A percentile compares a stretch with the other conserved stretches of the same genome.
Evolutionary conservation across 2,329 filamentous ascomycete genomes (phyloP).

Genomic region (Stachybotrys elegans): DNA sequence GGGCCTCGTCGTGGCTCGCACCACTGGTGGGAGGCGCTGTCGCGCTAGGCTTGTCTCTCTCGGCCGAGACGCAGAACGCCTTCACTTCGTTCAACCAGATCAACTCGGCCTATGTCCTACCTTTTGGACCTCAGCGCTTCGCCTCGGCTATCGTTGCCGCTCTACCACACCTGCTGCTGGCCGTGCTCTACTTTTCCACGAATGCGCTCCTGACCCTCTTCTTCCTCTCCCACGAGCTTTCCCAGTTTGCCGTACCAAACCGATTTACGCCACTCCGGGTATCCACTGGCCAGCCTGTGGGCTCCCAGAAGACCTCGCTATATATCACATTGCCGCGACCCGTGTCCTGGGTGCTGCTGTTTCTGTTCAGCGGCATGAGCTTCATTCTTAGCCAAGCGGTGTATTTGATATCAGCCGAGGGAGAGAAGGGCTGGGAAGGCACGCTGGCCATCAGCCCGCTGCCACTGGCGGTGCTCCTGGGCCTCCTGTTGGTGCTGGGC

Average conservation of each 20-base stretch:
- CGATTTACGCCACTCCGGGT: conserved; percentile 33
- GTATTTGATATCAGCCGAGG: conserved; percentile 26
- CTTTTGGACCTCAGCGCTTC: conserved; percentile 17
- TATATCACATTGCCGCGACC: conserved; percentile 46
- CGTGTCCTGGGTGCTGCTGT: conserved; percentile 38
- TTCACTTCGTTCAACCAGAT: conserved; percentile 34
- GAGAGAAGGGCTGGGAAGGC: conserved; percentile 12
- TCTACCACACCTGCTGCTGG: conserved; percentile 44
- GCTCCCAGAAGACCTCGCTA: conserved; percentile 40
- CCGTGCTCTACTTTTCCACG: conserved; percentile 39
- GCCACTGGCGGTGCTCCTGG: conserved; percentile 36
- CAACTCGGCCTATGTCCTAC: conserved; percentile 26
- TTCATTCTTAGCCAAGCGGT: conserved; percentile 43
- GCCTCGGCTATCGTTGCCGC: conserved; percentile 33
- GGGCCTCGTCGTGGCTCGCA: conserved; percentile 31
- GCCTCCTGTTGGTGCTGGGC: conserved; percentile 30
- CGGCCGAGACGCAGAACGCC: conserved; percentile 17
- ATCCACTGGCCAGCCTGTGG: conserved; percentile 36
- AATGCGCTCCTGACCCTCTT: conserved; percentile 44
- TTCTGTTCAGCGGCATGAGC: conserved; percentile 36
- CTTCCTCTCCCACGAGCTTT: conserved; percentile 45
- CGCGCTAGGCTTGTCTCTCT: conserved; percentile 31
- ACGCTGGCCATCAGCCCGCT: conserved; percentile 37
- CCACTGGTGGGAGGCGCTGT: conserved; percentile 31
- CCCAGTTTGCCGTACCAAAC: conserved; percentile 32